Conservation (phyloP, 1,284 basidiomycete genomes). For the Fomitopsis betulina region DNA sequence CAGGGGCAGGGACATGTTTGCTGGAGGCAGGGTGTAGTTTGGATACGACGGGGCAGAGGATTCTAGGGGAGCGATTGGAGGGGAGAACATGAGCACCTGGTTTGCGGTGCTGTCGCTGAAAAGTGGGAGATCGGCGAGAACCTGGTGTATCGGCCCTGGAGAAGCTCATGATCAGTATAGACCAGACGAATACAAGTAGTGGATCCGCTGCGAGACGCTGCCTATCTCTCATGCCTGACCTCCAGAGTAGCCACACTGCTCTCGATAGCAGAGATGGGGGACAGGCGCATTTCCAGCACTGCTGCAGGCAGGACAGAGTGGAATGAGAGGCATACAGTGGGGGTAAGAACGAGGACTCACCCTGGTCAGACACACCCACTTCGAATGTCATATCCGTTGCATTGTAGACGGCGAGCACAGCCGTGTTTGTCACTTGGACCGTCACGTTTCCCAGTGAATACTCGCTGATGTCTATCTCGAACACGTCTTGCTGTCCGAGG, state of each 20-base stretch:
- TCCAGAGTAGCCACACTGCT: background rate
- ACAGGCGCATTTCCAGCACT: background rate
- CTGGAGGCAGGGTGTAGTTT: constrained; percentile 73
- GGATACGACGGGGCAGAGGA: constrained; percentile 56
- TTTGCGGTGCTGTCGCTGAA: constrained; percentile 77
- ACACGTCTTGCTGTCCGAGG: constrained; percentile 38
- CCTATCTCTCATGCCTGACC: background rate
- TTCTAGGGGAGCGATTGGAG: constrained; percentile 32
- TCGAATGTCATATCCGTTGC: constrained; percentile 43
- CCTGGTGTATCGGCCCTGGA: constrained; percentile 42
- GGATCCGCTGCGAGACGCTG: background rate
- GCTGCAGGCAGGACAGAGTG: background rate
- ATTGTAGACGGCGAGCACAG: constrained; percentile 44
- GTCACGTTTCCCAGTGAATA: constrained; percentile 59
- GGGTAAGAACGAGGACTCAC: constrained; percentile 29
- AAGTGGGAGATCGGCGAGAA: constrained; percentile 43
- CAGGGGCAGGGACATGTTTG: constrained; percentile 46
- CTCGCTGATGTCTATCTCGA: constrained; percentile 43
- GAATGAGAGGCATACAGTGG: background rate
- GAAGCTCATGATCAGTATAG: background rate
- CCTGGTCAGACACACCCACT: constrained; percentile 49
- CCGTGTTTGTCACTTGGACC: constrained; percentile 40
- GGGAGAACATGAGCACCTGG: constrained; percentile 75
- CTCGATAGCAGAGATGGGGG: background rate
- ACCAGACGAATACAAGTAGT: background rate